phyloP scores from a whole-genome alignment of 257 asterid genomes.

The Haberlea rhodopensis region DNA sequence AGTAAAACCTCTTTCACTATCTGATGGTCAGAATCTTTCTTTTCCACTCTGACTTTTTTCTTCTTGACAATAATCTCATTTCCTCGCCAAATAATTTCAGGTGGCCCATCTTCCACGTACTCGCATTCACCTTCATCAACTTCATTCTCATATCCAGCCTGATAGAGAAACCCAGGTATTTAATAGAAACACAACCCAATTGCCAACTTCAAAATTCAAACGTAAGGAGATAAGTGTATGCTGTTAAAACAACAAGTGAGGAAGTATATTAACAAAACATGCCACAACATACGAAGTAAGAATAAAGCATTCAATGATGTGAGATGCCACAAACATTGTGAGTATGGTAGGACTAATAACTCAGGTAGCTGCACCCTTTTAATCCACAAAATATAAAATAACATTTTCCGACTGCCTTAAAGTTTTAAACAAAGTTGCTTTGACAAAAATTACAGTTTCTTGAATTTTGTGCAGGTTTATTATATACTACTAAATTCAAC shows the following conservation, averaged over 20 bases:
- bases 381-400: not conserved
- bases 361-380: not conserved
- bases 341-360: not conserved
- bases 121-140: conserved; percentile 72
- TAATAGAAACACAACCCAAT: conserved; percentile 2
- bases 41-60: conserved; percentile 77
- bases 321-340: not conserved
- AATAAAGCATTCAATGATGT: not conserved
- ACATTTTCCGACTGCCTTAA: too few species aligned
- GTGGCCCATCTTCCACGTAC: conserved; percentile 92
- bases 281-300: not conserved
- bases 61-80: conserved; percentile 94
- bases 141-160: conserved; percentile 51
- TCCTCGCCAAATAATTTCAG: conserved; percentile 96
- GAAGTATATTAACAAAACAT: conserved; percentile 4
- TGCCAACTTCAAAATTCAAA: not conserved
- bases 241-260: conserved; percentile 8
- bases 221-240: conserved; percentile 9
- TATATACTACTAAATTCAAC: not conserved
- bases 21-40: conserved; percentile 41
- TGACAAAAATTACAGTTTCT: not conserved
- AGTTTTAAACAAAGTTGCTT: not conserved
- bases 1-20: conserved; percentile 50
- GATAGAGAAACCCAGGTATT: conserved; percentile 16
- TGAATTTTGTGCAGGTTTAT: too few species aligned